phyloP scores from a whole-genome alignment of 768 basidiomycete species.

The Cantharellus anzutake region DNA sequence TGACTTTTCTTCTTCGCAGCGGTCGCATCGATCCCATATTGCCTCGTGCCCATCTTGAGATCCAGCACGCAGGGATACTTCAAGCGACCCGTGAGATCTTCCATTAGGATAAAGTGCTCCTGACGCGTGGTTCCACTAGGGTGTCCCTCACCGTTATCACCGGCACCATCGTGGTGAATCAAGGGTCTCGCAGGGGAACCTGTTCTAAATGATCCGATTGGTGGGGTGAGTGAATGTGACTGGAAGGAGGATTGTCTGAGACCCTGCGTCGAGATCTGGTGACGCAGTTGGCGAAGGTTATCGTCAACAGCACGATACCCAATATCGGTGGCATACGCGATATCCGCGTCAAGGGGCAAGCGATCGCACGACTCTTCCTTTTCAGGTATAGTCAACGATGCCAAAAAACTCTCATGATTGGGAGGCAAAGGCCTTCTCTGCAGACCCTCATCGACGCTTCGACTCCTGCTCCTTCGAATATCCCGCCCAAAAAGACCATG shows the following conservation, averaged over 20 bases:
- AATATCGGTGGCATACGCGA: no score
- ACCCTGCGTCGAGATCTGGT: no score
- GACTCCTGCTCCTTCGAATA: conserved; percentile 11
- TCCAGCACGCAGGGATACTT: conserved; percentile 92
- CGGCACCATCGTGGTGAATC: no score
- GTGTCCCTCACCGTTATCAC: no score
- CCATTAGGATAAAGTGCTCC: conserved; percentile 98
- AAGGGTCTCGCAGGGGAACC: no score
- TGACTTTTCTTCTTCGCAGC: conserved; percentile 92
- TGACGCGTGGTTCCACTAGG: conserved; percentile 40
- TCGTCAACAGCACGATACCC: no score
- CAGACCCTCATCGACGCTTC: not conserved
- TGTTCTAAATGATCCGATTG: no score
- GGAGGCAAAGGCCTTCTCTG: not conserved
- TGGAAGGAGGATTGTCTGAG: no score
- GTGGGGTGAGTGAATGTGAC: no score
- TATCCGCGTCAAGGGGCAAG: no score
- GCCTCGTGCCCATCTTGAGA: conserved; percentile 98
- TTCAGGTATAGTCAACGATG: not conserved
- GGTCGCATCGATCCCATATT: conserved; percentile 93
- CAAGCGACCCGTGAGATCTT: conserved; percentile 84
- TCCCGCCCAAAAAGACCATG: not conserved
- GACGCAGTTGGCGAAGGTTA: no score
- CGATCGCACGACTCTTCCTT: not conserved
- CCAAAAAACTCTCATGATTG: not conserved